Conservation (phyloP, 2,329 filamentous ascomycete species). For the Fusarium goolgardi region DNA sequence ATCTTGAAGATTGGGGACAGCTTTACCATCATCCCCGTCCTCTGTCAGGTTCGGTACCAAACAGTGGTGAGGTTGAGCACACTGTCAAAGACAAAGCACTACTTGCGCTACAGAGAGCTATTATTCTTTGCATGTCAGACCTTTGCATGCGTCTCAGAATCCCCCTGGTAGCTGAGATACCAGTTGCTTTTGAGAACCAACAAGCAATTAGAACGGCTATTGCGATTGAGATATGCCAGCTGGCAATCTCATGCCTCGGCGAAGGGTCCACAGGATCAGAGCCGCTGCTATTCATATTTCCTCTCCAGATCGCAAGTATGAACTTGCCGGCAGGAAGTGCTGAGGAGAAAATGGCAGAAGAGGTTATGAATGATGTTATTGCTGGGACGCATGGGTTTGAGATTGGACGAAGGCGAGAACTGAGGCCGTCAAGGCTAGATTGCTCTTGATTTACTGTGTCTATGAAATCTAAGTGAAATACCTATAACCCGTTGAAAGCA, state of each 20-base stretch:
- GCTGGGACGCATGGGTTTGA: constrained; percentile 22
- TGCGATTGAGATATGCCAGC: constrained; percentile 20
- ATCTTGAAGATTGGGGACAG: constrained; percentile 18
- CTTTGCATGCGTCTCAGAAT: neutral
- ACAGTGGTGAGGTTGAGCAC: fast-evolving
- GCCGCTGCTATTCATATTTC: constrained; percentile 19
- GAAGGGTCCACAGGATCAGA: neutral
- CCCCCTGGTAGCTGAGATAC: neutral
- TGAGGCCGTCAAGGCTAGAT: neutral
- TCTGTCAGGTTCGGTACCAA: neutral
- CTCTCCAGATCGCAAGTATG: constrained; percentile 16
- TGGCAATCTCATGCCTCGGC: constrained; percentile 1
- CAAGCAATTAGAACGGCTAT: neutral
- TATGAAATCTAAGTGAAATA: neutral
- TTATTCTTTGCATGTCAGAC: constrained; percentile 16
- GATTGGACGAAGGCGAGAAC: constrained; percentile 19
- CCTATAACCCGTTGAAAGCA: neutral
- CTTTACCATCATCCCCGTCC: constrained; percentile 9
- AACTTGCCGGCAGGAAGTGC: constrained; percentile 2
- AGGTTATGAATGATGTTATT: constrained; percentile 22
- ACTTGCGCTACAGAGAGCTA: constrained; percentile 13
- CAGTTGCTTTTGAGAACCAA: neutral
- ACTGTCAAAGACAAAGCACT: neutral
- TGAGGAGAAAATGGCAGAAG: constrained; percentile 15
- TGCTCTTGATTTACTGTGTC: neutral